Percentiles rank a stretch among this genome's conserved stretches.
These are phyloP conservation scores for Chytridium lagenaria DNA, from an alignment of 371 early-diverging fungal species.

Conservation along the genomic window DNA sequence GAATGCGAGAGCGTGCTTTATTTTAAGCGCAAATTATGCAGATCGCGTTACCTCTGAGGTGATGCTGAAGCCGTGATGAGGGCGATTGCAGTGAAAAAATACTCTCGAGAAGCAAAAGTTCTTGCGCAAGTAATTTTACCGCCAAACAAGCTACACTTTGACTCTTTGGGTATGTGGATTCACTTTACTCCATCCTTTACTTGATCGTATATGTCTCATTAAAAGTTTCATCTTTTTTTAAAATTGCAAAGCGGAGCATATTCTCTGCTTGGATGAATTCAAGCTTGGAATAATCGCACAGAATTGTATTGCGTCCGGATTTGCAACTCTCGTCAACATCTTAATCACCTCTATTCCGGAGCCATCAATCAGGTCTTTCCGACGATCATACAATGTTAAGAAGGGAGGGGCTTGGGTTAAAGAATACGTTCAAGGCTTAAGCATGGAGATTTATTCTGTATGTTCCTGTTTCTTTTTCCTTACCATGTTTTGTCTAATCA, in stretches of 20 bases:
- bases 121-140: conserved; percentile 70
- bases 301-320: conserved; percentile 69
- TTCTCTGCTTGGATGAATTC: conserved; percentile 74
- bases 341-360: conserved; percentile 69
- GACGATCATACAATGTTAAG: conserved; percentile 6
- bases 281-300: conserved; percentile 72
- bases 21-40: conserved; percentile 54
- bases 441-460: conserved; percentile 68
- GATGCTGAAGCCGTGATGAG: conserved; percentile 70
- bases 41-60: conserved; percentile 48
- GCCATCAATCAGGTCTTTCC: conserved; percentile 36
- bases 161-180: conserved; percentile 50
- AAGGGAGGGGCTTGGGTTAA: conserved; percentile 52
- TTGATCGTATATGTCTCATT: no score
- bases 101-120: conserved; percentile 54
- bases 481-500: neutral
- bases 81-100: conserved; percentile 71
- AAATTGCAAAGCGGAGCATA: conserved; percentile 63
- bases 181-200: neutral
- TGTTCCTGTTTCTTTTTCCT: neutral
- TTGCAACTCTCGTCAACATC: conserved; percentile 57
- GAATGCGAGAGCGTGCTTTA: conserved; percentile 63
- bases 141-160: conserved; percentile 70
- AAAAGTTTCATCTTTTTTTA: no score
- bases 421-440: conserved; percentile 66